These are phyloP conservation scores for Cordyceps javanica DNA, from an alignment of 2,329 filamentous ascomycete genomes.

Conservation along the genomic window DNA sequence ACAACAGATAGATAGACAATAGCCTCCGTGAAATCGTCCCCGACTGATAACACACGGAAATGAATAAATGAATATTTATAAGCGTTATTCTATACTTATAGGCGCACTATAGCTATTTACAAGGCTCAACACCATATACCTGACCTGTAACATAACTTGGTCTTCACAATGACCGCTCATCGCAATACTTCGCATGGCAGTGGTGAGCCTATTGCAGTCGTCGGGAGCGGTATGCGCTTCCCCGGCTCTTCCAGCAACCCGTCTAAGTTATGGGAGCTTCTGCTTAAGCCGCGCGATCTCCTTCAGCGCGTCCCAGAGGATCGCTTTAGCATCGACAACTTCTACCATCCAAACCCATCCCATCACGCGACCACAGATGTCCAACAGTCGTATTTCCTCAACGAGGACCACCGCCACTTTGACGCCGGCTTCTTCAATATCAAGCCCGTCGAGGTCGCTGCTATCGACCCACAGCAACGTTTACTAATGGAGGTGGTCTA, in stretches of 20 bases:
- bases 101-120: too few relatives aligned
- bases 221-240: conserved; percentile 34
- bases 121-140: too few relatives aligned
- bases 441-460: conserved; percentile 37
- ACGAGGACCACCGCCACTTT: conserved; percentile 21
- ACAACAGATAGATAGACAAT: too few relatives aligned
- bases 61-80: too few relatives aligned
- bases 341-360: not conserved
- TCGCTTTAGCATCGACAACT: conserved; percentile 18
- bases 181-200: too few relatives aligned
- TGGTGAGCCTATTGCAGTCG: conserved; percentile 36
- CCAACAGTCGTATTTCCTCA: conserved; percentile 12
- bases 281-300: conserved; percentile 26
- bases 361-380: not conserved
- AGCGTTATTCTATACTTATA: too few relatives aligned
- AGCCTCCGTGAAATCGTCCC: too few relatives aligned
- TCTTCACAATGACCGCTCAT: too few relatives aligned
- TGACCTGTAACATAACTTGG: too few relatives aligned
- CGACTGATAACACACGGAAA: too few relatives aligned
- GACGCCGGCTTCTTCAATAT: conserved; percentile 41
- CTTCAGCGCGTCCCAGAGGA: conserved; percentile 22
- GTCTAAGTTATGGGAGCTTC: conserved; percentile 31
- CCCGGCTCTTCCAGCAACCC: conserved; percentile 28
- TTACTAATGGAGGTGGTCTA: too few relatives aligned
- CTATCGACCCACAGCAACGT: conserved; percentile 27